Evolutionary conservation across 495 filamentous ascomycete genomes (phyloP), one percentile per base, ranked within the genome.

Genomic region (Glutinoglossum americanum): DNA sequence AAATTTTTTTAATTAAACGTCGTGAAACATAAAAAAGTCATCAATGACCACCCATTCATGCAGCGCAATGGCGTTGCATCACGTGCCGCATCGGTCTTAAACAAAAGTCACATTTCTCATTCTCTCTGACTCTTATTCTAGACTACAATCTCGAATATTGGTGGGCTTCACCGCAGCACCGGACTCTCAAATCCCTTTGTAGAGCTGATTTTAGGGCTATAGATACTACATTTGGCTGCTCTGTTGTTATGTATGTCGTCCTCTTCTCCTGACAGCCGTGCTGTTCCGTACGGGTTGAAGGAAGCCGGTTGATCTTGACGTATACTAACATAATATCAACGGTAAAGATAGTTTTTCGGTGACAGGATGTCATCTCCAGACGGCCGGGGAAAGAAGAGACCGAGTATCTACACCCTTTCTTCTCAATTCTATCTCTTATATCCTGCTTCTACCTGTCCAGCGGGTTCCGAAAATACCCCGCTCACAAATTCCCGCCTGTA

Each of bases 371-470:
- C 54, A 41, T 58, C 56, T 28, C 56, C 56, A 15, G 56, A 58
- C 33, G 56, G 45, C 19, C 35, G 39, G 27, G 45, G 51, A 10
- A 45, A 32, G 56, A 58, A 58, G 44, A 45, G 56, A 55, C 56
- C 56, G 25, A 58, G 56, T 58, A 58, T 19, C n/a, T 32, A 51
- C 15, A 3, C 25, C 37, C 28, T 11, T 45, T 58, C 41, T 58
- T 7, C 19, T n/a, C 28, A 23, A 23, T 13, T 23, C 23, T 11
- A 3, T 17, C 23, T 41, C 15, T 45, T 33, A 13, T 23, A 17
- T 23, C 10, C 21, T 39, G 21, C 32, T 25, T 41, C 15, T 25
- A 53, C 3, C n/a, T 17, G 23, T 28, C 1, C 15, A 26, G 47
- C 15, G n/a, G 8, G 23, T 35, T 35, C 32, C 7, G 54, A 41